Evolutionary conservation across 345 rosid genomes (phyloP), one percentile per base, ranked within the genome.

Genomic region (Rhizophora mangle): DNA sequence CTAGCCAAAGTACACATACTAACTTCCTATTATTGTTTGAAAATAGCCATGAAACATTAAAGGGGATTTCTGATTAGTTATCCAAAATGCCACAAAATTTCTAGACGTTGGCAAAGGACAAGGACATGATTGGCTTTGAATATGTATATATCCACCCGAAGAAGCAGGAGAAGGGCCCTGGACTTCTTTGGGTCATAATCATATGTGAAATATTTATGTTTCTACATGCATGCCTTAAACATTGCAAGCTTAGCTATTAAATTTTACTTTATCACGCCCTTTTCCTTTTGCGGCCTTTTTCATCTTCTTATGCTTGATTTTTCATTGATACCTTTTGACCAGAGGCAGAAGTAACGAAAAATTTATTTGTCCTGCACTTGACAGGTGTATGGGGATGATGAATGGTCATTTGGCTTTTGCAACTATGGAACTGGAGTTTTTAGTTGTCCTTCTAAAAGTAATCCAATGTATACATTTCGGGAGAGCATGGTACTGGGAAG

Each of bases 351-450:
- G 53, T 71, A 53, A 72, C 68, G 76, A 78, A 65, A 34, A 65
- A 34, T 31, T 68, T 62, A 36, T 68, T 62, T 68, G 26, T 54
- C 29, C 6, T 63, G 9, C 74, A 53, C 21, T 19, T 63, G 71
- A 43, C 84, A 92, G 98, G 81, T 92, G 51, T 85, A 86, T 85
- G 97, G 98, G 67, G 86, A 87, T 2, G 96, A 90, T 26, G 99
- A 95, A 76, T 95, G 98, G 96, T 95, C 98, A 75, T 92, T 87
- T 64, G 99, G 99, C 60, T 95, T 84, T 72, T 92, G 97, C 57
- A 97, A 92, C 30, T 88, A 86, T 53, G 99, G 99, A 71, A 85
- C 91, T 70, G 99, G 99, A 65, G 98, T 90, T 59, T 95, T 92
- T 73, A 84, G 86, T 67, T 95, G 92, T 79, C 94, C 96, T 21